A percentile compares a stretch with the other conserved stretches of the same genome.
These are phyloP conservation scores for Harrya chromipes DNA, from an alignment of 768 basidiomycete genomes.

Conservation along the genomic window DNA sequence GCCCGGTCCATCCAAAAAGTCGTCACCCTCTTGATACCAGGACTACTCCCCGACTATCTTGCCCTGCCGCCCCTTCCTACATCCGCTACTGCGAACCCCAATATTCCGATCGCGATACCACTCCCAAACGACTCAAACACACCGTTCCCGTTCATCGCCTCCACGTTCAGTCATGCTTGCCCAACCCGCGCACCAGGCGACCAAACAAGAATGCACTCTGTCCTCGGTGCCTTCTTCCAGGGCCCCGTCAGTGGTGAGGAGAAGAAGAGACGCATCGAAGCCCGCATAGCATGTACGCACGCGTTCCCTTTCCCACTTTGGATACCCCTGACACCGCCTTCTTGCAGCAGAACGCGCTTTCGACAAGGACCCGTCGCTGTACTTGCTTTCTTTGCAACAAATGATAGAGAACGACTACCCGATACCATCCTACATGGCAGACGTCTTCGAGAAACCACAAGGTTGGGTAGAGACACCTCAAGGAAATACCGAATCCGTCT, in stretches of 20 bases:
- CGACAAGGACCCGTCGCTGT: slow-evolving; percentile 63
- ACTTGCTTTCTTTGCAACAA: slow-evolving; percentile 73
- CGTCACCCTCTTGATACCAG: slow-evolving; percentile 81
- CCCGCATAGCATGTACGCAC: slow-evolving; percentile 38
- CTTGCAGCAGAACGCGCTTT: slow-evolving; percentile 55
- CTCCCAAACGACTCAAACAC: slow-evolving; percentile 32
- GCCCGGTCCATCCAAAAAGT: slow-evolving; percentile 70
- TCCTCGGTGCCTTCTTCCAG: slow-evolving; percentile 79
- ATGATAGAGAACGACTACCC: slow-evolving; percentile 97
- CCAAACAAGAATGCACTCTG: slow-evolving; percentile 77
- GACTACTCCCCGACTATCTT: slow-evolving; percentile 73
- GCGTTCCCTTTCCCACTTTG: not conserved
- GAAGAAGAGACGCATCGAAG: slow-evolving; percentile 60
- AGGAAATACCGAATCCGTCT: slow-evolving; percentile 29
- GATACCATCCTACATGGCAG: slow-evolving; percentile 79
- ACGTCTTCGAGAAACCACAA: slow-evolving; percentile 55
- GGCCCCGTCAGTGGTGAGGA: slow-evolving; percentile 78
- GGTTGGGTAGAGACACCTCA: slow-evolving; percentile 87
- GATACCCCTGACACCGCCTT: slow-evolving; percentile 7
- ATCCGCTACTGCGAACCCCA: slow-evolving; percentile 56
- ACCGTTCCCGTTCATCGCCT: slow-evolving; percentile 63
- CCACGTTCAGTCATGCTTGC: slow-evolving; percentile 87
- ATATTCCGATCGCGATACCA: slow-evolving; percentile 51
- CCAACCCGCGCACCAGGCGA: slow-evolving; percentile 95
- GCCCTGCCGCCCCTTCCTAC: slow-evolving; percentile 70